Percentiles rank a stretch among this genome's conserved stretches.
Evolutionary conservation across 169 alveolate genomes (phyloP).

Genomic region (Babesia sp.): DNA sequence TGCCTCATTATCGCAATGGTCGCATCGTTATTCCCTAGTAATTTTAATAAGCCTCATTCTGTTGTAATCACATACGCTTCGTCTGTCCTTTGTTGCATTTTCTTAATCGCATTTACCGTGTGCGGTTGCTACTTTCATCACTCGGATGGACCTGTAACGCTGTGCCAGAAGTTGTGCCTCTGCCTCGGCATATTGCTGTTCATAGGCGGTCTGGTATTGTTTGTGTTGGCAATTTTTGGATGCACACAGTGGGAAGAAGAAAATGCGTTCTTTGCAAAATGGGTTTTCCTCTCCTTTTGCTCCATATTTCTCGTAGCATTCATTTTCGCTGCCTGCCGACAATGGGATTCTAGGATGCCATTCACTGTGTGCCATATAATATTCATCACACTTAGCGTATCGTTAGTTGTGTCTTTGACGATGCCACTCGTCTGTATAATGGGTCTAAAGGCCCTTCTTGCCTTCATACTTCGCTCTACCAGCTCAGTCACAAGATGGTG

Average conservation of each 20-base stretch:
- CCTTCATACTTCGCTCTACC: neutral
- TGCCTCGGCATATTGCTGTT: neutral
- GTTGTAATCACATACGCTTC: neutral
- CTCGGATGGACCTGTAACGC: neutral
- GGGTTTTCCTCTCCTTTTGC: no score
- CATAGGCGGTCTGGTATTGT: neutral
- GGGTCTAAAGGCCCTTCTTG: neutral
- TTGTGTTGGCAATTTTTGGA: no score
- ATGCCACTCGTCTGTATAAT: neutral
- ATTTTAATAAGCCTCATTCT: neutral
- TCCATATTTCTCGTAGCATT: neutral
- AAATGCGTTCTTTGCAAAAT: no score
- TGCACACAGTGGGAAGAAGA: no score
- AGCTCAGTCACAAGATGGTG: neutral
- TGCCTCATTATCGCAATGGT: neutral
- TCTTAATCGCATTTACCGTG: no score
- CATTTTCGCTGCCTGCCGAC: neutral
- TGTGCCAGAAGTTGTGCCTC: neutral
- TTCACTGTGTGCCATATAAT: neutral
- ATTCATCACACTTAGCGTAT: neutral
- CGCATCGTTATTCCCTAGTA: neutral
- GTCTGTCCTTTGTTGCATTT: neutral
- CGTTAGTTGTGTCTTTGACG: neutral
- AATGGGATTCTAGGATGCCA: neutral
- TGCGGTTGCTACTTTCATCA: neutral